A percentile compares a stretch with the other conserved stretches of the same genome.
Conservation (phyloP, 2,329 filamentous ascomycete genomes). For the Leptographium radiaticola region DNA sequence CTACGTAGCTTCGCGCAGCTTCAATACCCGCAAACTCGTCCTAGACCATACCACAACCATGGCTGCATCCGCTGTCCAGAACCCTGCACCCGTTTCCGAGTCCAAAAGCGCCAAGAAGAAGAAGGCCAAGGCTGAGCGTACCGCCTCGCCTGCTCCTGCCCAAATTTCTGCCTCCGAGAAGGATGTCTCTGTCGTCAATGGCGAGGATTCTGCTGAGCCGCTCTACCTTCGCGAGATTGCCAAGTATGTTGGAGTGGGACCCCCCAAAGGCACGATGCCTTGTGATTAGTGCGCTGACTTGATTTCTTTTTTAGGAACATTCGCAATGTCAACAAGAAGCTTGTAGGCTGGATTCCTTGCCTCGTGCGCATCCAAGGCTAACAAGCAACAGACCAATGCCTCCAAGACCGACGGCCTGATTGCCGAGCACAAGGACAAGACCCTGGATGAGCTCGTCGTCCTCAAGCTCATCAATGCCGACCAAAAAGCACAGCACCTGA, state of each 20-base stretch:
- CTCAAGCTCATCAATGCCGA: conserved; percentile 66
- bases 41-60: conserved; percentile 24
- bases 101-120: conserved; percentile 59
- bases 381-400: conserved; percentile 43
- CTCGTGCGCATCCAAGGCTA: not conserved
- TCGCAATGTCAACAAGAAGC: conserved; percentile 87
- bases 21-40: not conserved
- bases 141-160: conserved; percentile 41
- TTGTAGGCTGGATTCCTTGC: conserved; percentile 43
- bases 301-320: conserved; percentile 52
- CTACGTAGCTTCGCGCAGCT: not conserved
- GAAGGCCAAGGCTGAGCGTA: conserved; percentile 46
- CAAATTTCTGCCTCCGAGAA: conserved; percentile 31
- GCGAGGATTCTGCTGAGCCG: conserved; percentile 67
- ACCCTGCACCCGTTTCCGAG: conserved; percentile 47
- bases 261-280: not conserved
- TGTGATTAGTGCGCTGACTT: not conserved
- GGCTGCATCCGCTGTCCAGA: conserved; percentile 51
- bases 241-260: conserved; percentile 46
- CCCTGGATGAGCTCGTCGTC: conserved; percentile 59
- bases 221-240: conserved; percentile 77
- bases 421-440: conserved; percentile 54
- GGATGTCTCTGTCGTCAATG: conserved; percentile 33
- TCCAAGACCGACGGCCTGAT: conserved; percentile 60
- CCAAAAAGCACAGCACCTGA: conserved; percentile 63